Percentiles rank a stretch among this genome's conserved stretches.
These are phyloP conservation scores for Alternaria incomplexa DNA, from an alignment of 2,329 filamentous ascomycete species.

Conservation along the genomic window DNA sequence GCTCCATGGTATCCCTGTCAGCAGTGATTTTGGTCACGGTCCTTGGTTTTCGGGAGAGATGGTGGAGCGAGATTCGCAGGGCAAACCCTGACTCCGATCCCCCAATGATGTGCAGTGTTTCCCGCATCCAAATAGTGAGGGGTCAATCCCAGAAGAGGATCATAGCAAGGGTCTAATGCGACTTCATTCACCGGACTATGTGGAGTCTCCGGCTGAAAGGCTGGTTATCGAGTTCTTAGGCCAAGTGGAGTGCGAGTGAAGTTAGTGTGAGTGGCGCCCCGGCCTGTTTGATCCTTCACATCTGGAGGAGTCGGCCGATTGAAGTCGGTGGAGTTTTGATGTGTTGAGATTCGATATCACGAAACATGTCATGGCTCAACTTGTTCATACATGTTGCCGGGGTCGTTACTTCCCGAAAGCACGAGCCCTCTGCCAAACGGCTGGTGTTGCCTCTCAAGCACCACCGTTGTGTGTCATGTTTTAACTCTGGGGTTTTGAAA, in stretches of 20 bases:
- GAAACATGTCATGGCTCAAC: constrained; percentile 13
- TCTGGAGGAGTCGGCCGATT: not conserved
- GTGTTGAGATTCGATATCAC: constrained; percentile 9
- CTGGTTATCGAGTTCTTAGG: not conserved
- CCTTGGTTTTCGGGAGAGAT: not conserved
- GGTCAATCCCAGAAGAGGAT: constrained; percentile 6
- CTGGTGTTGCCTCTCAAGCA: not conserved
- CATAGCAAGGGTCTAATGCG: constrained; percentile 6
- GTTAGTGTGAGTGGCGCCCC: not conserved
- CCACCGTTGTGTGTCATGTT: constrained; percentile 16
- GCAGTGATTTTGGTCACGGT: not conserved
- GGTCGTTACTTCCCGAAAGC: not conserved
- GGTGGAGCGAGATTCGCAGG: constrained; percentile 1
- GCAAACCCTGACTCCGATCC: constrained; percentile 7
- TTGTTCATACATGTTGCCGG: constrained; percentile 6
- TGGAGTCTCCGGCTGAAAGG: not conserved
- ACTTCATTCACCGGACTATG: constrained; percentile 6
- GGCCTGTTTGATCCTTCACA: not conserved
- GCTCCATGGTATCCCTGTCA: constrained; percentile 7
- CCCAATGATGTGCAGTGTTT: constrained; percentile 12
- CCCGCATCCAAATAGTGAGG: constrained; percentile 13
- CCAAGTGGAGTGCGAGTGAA: not conserved
- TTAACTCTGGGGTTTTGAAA: constrained; percentile 10
- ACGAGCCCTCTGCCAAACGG: constrained; percentile 2
- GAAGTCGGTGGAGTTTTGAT: not conserved